Conservation (phyloP, 2,329 filamentous ascomycete species). For the Ramularia collo-cygni region DNA sequence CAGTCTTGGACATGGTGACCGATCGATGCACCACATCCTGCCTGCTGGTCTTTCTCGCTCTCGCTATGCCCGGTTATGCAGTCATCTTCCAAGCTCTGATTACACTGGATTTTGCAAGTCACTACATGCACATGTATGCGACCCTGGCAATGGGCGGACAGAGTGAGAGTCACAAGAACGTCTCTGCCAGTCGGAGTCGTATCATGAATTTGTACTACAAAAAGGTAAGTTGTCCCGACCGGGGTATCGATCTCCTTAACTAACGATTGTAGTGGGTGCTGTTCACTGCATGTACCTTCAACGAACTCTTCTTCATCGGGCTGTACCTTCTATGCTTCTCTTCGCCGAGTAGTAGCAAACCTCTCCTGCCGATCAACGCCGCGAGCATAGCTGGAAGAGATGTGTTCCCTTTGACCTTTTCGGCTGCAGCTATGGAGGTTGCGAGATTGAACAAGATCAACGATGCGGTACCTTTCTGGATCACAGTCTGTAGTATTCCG, state of each 20-base stretch:
- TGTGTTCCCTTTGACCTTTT: conserved; percentile 77
- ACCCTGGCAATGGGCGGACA: conserved; percentile 78
- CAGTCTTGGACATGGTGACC: conserved; percentile 98
- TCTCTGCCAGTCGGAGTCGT: conserved; percentile 80
- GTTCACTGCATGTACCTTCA: conserved; percentile 80
- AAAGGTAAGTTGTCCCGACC: conserved; percentile 55
- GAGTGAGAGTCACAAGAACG: conserved; percentile 79
- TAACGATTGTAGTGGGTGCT: conserved; percentile 61
- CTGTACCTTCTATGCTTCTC: conserved; percentile 96
- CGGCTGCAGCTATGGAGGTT: conserved; percentile 82
- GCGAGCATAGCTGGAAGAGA: conserved; percentile 27
- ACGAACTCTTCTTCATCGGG: conserved; percentile 96
- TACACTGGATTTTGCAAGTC: conserved; percentile 83
- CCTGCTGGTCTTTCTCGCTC: conserved; percentile 85
- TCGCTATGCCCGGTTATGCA: conserved; percentile 86
- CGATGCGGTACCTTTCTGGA: conserved; percentile 60
- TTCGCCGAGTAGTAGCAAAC: conserved; percentile 48
- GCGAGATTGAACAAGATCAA: conserved; percentile 79
- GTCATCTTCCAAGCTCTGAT: conserved; percentile 92
- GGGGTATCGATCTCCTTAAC: not conserved
- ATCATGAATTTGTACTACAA: conserved; percentile 94
- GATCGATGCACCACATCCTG: conserved; percentile 95
- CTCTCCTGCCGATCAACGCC: conserved; percentile 35
- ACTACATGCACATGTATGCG: conserved; percentile 99
- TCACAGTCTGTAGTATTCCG: conserved; percentile 73